Evolutionary conservation across 352 stramenopile species (phyloP).

Genomic region (Plasmopara halstedii): DNA sequence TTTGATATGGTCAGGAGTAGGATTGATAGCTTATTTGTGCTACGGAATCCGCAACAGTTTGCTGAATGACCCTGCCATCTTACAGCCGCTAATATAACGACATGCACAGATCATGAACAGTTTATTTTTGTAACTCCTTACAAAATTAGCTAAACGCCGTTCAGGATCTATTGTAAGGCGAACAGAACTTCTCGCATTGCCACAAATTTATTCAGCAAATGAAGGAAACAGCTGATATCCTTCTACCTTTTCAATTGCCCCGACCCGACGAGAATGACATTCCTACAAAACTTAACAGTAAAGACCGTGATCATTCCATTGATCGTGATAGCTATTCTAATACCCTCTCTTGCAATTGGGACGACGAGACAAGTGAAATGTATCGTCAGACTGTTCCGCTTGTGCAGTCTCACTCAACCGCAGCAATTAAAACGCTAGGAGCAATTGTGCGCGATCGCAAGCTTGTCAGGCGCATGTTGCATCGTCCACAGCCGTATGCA

Average conservation of each 20-base stretch:
- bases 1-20: slow-evolving; percentile 54
- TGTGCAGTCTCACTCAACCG: slow-evolving; percentile 51
- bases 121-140: slow-evolving; percentile 10
- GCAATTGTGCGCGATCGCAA: slow-evolving; percentile 38
- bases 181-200: no score
- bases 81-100: slow-evolving; percentile 25
- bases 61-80: slow-evolving; percentile 22
- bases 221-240: slow-evolving; percentile 4
- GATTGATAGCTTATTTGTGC: slow-evolving; percentile 59
- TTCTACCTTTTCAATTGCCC: slow-evolving; percentile 22
- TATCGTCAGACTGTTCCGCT: slow-evolving; percentile 51
- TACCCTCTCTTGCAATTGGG: neutral
- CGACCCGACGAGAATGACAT: neutral
- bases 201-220: neutral
- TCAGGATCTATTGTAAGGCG: slow-evolving; percentile 14
- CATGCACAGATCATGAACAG: neutral
- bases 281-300: slow-evolving; percentile 1
- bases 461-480: slow-evolving; percentile 47
- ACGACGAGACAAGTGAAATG: slow-evolving; percentile 24
- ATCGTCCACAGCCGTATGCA: slow-evolving; percentile 27
- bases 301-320: slow-evolving; percentile 2
- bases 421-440: slow-evolving; percentile 46
- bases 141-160: slow-evolving; percentile 9
- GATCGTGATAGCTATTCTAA: neutral
- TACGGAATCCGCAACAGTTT: slow-evolving; percentile 76